Evolutionary conservation across 2,329 filamentous ascomycete species (phyloP).

Genomic region (Neofusicoccum sp.): DNA sequence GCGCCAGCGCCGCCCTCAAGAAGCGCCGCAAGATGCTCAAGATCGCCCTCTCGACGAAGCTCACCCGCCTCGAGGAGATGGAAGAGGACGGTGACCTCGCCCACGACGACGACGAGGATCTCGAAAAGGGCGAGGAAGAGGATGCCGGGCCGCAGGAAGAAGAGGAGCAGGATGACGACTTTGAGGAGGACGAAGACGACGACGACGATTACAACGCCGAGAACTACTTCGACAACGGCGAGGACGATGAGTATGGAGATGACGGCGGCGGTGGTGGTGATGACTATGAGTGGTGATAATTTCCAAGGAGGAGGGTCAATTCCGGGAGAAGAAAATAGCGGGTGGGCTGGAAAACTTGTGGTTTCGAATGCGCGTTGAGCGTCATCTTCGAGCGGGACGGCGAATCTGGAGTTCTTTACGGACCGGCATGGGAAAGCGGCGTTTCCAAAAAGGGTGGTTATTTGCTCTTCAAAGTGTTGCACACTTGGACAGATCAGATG

Average conservation of each 20-base stretch:
- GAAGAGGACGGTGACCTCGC: slow-evolving; percentile 25
- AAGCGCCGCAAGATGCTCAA: slow-evolving; percentile 39
- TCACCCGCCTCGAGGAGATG: slow-evolving; percentile 44
- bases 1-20: slow-evolving; percentile 24
- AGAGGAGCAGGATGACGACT: slow-evolving; percentile 58
- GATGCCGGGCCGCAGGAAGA: slow-evolving; percentile 49
- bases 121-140: slow-evolving; percentile 37
- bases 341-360: background rate
- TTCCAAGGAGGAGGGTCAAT: background rate
- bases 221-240: slow-evolving; percentile 65
- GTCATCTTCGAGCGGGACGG: background rate
- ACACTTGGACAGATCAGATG: slow-evolving; percentile 31
- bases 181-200: slow-evolving; percentile 63
- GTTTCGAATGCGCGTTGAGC: background rate
- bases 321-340: background rate
- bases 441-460: background rate
- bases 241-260: slow-evolving; percentile 57
- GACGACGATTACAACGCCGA: slow-evolving; percentile 67
- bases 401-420: background rate
- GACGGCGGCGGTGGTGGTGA: slow-evolving; percentile 54
- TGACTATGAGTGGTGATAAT: slow-evolving; percentile 35
- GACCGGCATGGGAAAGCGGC: background rate
- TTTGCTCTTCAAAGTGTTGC: slow-evolving; percentile 31
- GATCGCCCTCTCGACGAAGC: slow-evolving; percentile 37
- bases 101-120: slow-evolving; percentile 42